Evolutionary conservation across 495 filamentous ascomycete genomes (phyloP).

Genomic region (Aspergillus egyptiacus): DNA sequence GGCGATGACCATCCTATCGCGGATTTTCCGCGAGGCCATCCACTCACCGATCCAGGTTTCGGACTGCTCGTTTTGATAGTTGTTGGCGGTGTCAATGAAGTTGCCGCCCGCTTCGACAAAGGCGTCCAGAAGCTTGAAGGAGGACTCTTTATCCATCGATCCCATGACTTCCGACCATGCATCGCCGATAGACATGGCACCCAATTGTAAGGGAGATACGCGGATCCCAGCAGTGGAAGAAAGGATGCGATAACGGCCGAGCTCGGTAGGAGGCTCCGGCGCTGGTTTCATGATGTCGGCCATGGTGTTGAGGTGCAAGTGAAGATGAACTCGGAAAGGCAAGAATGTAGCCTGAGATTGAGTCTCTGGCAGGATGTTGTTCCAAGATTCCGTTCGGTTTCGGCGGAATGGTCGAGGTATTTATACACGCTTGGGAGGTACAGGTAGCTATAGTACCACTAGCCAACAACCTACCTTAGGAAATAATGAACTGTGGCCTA

Average conservation of each 20-base stretch:
- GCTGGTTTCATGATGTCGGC: slow-evolving; percentile 38
- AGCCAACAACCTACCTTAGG: no score
- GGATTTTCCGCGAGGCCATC: slow-evolving; percentile 47
- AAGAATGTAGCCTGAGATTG: neutral
- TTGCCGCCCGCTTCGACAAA: slow-evolving; percentile 47
- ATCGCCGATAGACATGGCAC: slow-evolving; percentile 59
- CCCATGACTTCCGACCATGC: slow-evolving; percentile 47
- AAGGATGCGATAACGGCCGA: slow-evolving; percentile 55
- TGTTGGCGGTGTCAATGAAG: slow-evolving; percentile 50
- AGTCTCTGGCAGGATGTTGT: neutral
- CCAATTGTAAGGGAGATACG: slow-evolving; percentile 56
- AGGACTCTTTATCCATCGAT: slow-evolving; percentile 41
- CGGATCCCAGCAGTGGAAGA: slow-evolving; percentile 53
- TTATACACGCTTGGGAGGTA: neutral
- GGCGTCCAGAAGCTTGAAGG: slow-evolving; percentile 51
- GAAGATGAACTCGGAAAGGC: neutral
- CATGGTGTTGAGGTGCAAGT: slow-evolving; percentile 14
- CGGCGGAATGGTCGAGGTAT: neutral
- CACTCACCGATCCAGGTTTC: slow-evolving; percentile 52
- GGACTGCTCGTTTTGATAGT: slow-evolving; percentile 47
- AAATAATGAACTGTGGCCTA: neutral
- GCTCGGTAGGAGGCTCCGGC: slow-evolving; percentile 46
- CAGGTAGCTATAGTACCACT: neutral
- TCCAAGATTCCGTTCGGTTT: neutral
- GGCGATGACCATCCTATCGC: slow-evolving; percentile 65